Conservation (phyloP, 176 grass and related monocot genomes). For the Saccharum officinarum region DNA sequence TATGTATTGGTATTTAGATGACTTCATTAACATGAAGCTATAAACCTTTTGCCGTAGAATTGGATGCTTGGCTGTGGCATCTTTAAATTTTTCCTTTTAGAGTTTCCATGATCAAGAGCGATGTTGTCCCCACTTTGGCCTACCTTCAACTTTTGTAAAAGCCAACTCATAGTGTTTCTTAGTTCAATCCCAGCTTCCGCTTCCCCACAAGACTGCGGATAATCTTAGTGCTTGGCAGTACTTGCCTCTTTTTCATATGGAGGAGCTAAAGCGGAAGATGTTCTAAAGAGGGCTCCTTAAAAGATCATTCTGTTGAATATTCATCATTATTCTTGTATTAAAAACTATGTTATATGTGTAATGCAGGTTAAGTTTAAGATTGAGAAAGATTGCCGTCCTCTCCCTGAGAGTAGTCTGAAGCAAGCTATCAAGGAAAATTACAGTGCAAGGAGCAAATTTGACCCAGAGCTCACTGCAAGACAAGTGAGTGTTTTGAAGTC, state of each 20-base stretch:
- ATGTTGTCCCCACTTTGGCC: not conserved
- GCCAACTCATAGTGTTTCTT: not conserved
- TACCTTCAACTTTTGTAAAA: conserved; percentile 12
- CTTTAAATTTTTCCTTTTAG: not conserved
- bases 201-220: not conserved
- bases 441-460: conserved; percentile 56
- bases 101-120: not conserved
- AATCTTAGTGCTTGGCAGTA: not conserved
- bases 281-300: not conserved
- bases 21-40: not conserved
- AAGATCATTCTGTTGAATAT: conserved; percentile 4
- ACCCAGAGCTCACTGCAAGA: conserved; percentile 56
- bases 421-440: conserved; percentile 80
- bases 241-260: not conserved
- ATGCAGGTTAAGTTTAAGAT: conserved; percentile 72
- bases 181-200: not conserved
- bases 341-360: conserved; percentile 5
- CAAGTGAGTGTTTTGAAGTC: conserved; percentile 46
- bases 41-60: not conserved
- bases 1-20: not conserved
- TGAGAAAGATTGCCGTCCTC: conserved; percentile 63
- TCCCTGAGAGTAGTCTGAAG: conserved; percentile 63
- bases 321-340: not conserved
- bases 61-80: not conserved
- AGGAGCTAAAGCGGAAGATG: not conserved